A percentile compares a stretch with the other conserved stretches of the same genome.
Evolutionary conservation across 2,329 filamentous ascomycete species (phyloP).

Genomic region (Penicillium sp.): DNA sequence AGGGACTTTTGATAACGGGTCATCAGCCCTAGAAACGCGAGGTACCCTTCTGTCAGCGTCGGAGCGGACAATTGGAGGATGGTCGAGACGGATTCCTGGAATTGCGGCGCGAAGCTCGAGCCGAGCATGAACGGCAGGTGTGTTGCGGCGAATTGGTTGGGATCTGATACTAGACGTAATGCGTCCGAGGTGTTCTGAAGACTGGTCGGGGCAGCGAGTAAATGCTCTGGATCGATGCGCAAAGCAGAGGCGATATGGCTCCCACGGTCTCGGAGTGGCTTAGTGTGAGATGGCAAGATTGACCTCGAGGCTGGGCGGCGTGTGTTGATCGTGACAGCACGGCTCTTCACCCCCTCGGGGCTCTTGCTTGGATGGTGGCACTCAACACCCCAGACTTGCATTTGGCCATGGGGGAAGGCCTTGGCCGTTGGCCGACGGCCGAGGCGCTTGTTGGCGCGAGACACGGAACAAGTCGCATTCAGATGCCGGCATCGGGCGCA

Average conservation of each 20-base stretch:
- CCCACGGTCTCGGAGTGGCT: slow-evolving; percentile 3
- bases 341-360: slow-evolving; percentile 3
- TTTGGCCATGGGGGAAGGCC: slow-evolving; percentile 14
- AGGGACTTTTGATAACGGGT: slow-evolving; percentile 23
- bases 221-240: slow-evolving; percentile 16
- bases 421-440: slow-evolving; percentile 16
- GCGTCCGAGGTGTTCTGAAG: slow-evolving; percentile 20
- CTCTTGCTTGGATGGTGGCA: slow-evolving; percentile 5
- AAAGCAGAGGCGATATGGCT: slow-evolving; percentile 4
- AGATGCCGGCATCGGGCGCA: slow-evolving; percentile 22
- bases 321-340: slow-evolving; percentile 7
- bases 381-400: slow-evolving; percentile 18
- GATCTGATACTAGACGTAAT: slow-evolving; percentile 18
- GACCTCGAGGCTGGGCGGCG: slow-evolving; percentile 6
- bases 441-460: slow-evolving; percentile 18
- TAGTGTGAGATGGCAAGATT: slow-evolving; percentile 4
- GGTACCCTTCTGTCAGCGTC: slow-evolving; percentile 22
- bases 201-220: slow-evolving; percentile 13
- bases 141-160: slow-evolving; percentile 20
- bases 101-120: slow-evolving; percentile 16
- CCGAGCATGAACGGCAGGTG: slow-evolving; percentile 24
- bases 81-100: slow-evolving; percentile 17
- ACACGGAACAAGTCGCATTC: slow-evolving; percentile 18
- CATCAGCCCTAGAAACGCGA: slow-evolving; percentile 25
- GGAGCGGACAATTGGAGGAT: slow-evolving; percentile 20